Evolutionary conservation across 2,329 filamentous ascomycete species (phyloP).

Genomic region (Fusarium beomiforme): DNA sequence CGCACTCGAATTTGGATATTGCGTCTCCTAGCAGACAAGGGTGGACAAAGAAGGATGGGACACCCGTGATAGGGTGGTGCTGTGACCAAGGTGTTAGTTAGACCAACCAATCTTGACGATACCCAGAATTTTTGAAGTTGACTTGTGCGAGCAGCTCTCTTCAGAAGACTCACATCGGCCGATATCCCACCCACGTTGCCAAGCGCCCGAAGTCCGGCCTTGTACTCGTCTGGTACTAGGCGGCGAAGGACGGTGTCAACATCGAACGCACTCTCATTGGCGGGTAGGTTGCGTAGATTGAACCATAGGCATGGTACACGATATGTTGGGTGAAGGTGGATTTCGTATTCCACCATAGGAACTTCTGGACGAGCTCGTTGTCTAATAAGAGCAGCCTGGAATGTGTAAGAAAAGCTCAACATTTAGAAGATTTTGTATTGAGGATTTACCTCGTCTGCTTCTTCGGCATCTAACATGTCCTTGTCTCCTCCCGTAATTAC

Average conservation of each 20-base stretch:
- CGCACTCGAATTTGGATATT: conserved; percentile 72
- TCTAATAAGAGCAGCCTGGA: conserved; percentile 54
- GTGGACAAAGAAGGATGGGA: conserved; percentile 89
- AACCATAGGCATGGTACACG: conserved; percentile 82
- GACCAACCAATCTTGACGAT: conserved; percentile 46
- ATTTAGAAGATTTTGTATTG: background rate
- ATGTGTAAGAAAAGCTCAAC: conserved; percentile 31
- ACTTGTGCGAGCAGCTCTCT: conserved; percentile 43
- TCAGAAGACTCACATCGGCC: conserved; percentile 71
- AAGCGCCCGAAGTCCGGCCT: conserved; percentile 65
- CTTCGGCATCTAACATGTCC: conserved; percentile 62
- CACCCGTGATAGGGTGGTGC: conserved; percentile 84
- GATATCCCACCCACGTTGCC: conserved; percentile 79
- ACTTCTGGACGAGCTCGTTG: conserved; percentile 46
- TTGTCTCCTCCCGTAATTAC: conserved; percentile 49
- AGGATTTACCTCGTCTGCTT: conserved; percentile 61
- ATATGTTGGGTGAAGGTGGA: conserved; percentile 80
- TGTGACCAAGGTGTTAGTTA: conserved; percentile 58
- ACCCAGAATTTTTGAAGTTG: conserved; percentile 44
- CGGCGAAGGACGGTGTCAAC: conserved; percentile 76
- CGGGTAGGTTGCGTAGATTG: conserved; percentile 67
- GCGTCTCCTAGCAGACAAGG: conserved; percentile 89
- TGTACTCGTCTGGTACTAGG: conserved; percentile 75
- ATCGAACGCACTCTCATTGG: conserved; percentile 65
- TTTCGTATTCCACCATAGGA: conserved; percentile 73